These are phyloP conservation scores for Colletotrichum tabaci DNA, from an alignment of 2,329 filamentous ascomycete genomes.

Conservation along the genomic window DNA sequence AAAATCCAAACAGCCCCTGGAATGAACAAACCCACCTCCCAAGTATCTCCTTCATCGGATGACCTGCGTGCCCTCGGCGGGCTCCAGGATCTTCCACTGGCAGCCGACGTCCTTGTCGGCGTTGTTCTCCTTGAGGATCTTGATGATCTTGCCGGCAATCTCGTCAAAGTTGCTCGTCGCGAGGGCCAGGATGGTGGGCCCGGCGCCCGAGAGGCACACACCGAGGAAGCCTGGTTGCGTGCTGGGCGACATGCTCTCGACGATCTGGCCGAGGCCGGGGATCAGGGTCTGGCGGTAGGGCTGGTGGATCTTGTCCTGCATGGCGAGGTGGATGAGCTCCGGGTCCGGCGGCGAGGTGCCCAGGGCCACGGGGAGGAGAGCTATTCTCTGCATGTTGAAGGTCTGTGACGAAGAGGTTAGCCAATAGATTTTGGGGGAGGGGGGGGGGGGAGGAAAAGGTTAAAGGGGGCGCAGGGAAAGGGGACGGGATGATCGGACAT, in stretches of 20 bases:
- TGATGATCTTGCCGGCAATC: conserved; percentile 86
- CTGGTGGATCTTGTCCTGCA: conserved; percentile 99
- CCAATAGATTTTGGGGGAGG: not conserved
- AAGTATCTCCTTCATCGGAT: conserved; percentile 44
- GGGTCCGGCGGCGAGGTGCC: conserved; percentile 92
- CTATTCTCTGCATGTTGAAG: conserved; percentile 96
- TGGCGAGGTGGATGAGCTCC: conserved; percentile 94
- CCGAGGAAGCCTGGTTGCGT: conserved; percentile 91
- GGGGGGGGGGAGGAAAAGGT: no score
- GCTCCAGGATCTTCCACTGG: conserved; percentile 89
- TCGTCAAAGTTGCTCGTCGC: conserved; percentile 91
- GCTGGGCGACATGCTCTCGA: conserved; percentile 90
- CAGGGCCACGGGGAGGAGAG: conserved; percentile 89
- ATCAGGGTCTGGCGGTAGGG: conserved; percentile 94
- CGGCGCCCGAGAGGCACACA: conserved; percentile 94
- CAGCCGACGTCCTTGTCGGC: conserved; percentile 79
- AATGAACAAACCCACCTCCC: no score
- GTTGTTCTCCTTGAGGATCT: conserved; percentile 75
- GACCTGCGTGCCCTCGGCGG: conserved; percentile 79
- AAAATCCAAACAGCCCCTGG: not conserved
- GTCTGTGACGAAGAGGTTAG: conserved; percentile 57
- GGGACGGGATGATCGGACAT: conserved; percentile 39
- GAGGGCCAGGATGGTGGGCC: conserved; percentile 93
- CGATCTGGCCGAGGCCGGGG: conserved; percentile 90
- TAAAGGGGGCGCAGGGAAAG: not conserved